A percentile compares a stretch with the other conserved stretches of the same genome.
Evolutionary conservation across 768 basidiomycete genomes (phyloP).

Genomic region (Boletus rubropictus): DNA sequence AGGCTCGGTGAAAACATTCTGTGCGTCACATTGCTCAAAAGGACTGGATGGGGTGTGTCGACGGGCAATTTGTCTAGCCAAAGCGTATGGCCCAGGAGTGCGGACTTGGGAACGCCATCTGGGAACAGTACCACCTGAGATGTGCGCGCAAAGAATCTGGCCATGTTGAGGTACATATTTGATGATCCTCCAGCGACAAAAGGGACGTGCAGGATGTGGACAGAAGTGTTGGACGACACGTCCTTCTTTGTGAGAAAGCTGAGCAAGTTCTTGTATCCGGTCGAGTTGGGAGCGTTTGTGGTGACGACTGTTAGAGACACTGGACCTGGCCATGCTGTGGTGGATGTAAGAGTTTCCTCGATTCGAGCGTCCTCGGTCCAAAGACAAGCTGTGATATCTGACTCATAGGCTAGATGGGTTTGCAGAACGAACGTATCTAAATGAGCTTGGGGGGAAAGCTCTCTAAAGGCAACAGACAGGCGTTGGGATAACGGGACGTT

Average conservation of each 20-base stretch:
- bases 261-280: slow-evolving; percentile 18
- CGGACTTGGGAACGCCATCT: slow-evolving; percentile 29
- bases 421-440: slow-evolving; percentile 36
- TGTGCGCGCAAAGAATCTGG: slow-evolving; percentile 52
- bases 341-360: slow-evolving; percentile 33
- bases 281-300: slow-evolving; percentile 26
- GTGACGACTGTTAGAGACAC: slow-evolving; percentile 47
- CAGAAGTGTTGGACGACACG: slow-evolving; percentile 28
- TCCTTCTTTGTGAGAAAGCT: slow-evolving; percentile 8
- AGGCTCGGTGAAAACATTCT: slow-evolving; percentile 36
- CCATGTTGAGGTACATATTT: slow-evolving; percentile 57
- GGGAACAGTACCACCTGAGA: slow-evolving; percentile 48
- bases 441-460: slow-evolving; percentile 20
- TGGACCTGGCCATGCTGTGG: slow-evolving; percentile 42
- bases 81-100: slow-evolving; percentile 16
- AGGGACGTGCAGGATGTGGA: slow-evolving; percentile 46
- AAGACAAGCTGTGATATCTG: slow-evolving; percentile 42
- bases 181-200: slow-evolving; percentile 35
- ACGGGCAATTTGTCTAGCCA: slow-evolving; percentile 13
- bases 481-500: slow-evolving; percentile 30
- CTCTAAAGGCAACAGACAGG: slow-evolving; percentile 33
- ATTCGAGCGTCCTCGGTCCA: slow-evolving; percentile 40
- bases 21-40: slow-evolving; percentile 27
- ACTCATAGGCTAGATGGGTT: slow-evolving; percentile 5
- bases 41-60: slow-evolving; percentile 18